Base-by-base conservation (phyloP, 2,329 filamentous ascomycete genomes). In the Venturia asperata region DNA sequence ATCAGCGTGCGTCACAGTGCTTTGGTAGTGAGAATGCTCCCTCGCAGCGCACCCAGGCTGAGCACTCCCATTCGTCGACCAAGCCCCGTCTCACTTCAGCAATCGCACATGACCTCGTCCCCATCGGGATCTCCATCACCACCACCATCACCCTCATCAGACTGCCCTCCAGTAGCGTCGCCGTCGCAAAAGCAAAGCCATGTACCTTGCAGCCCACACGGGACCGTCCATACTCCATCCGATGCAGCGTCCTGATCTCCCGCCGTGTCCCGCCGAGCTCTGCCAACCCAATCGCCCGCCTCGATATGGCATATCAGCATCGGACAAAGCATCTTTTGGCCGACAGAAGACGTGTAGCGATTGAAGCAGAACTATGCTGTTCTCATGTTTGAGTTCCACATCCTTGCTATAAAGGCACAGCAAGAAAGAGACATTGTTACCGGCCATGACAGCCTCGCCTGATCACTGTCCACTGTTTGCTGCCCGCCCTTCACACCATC, bases 401-500 rank as follows among this genome's bases (percentile, higher is more conserved):
- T 10, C 52, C 37, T 10, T 17, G 27, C 30, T 17, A 37, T 37
- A 37, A 58, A 37, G 30, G 24, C 27, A n/a, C 30, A n/a, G 52
- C 37, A 58, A 27, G 27, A 37, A 37, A 58, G 52, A 58, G 52
- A 58, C 30, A 37, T 58, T 58, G 52, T 58, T 21, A 58, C 52
- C 37, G 52, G 52, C 30, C 52, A 58, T 58, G 52, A 58, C 52
- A 37, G 27, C 52, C 52, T 58, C 52, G 52, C 52, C 52, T 58
- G 52, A 58, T 58, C 52, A 58, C 52, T 34, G 52, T 58, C 27
- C 52, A 58, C 52, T 34, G 52, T 58, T 58, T 37, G 52, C 52
- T 58, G 52, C 52, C 52, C 52, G 52, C 52, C 27, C 52, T 58
- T 15, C 52, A 58, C 52, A 58, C 52, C 52, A 58, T 58, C 52